Base-by-base conservation (phyloP, 305 asterid species). In the Plantago rigida region DNA sequence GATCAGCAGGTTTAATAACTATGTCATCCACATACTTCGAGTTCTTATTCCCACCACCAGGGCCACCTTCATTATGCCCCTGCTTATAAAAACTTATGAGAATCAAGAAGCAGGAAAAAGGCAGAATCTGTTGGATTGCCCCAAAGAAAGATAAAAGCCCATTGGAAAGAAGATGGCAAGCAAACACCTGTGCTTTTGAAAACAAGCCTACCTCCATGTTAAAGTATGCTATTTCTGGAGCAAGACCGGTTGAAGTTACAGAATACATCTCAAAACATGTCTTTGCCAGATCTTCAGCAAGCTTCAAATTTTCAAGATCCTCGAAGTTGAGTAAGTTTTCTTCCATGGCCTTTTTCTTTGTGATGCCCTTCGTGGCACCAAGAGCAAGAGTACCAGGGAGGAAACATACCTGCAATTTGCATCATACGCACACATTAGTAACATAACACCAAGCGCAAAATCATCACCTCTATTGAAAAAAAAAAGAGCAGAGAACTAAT, bases 321-420 rank as follows among this genome's bases (percentile, higher is more conserved):
- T 92, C 92, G 66, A 89, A 89, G 70, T 75, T 79, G 52, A 92
- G 87, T 73, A 77, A 70, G 75, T 81, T 75, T 70, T 82, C 85
- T 79, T 59, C 68, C 89, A 88, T 82, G 60, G 94, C 96, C 81
- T 75, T 89, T 66, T 78, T 85, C 77, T 82, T 92, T 14, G 70
- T 50, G 12, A 78, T 13, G 60, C 99, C 99, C 74, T 83, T 89
- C 24, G 99, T 92, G 72, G 97, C 95, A 63, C 99, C 99, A 73
- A 92, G 87, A 50, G 96, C 99, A 82, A 92, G 92, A 58, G 92
- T 75, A 62, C 97, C 97, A 56, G 99, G 96, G 36, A 92, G 94
- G 75, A 92, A 92, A 77, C 99, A 92, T 47, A 89, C 97, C 96
- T 92, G 63, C 14, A 17, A 5, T 67, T 51, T 22, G 64, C 47